phyloP scores from a whole-genome alignment of 139 green algal genomes.

The Chloropicon primus region DNA sequence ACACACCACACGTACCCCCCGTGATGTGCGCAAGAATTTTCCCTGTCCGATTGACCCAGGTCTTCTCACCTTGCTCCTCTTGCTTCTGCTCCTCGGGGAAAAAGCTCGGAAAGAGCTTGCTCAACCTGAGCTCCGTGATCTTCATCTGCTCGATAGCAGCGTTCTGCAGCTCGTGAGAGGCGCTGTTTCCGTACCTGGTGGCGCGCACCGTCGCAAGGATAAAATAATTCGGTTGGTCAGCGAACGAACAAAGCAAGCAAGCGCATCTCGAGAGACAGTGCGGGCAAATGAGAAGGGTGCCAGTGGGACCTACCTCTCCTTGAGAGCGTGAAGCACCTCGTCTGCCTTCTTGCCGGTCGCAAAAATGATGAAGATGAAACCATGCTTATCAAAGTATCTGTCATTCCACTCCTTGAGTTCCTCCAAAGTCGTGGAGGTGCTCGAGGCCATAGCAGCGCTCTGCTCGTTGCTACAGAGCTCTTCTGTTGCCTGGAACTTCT shows the following conservation, averaged over 20 bases:
- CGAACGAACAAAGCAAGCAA: no score
- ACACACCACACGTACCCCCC: no score
- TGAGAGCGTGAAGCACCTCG: conserved; percentile 48
- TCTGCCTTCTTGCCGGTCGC: conserved; percentile 46
- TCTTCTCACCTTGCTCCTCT: background rate
- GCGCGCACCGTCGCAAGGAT: conserved; percentile 1
- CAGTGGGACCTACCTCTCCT: conserved; percentile 25
- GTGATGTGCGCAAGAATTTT: background rate
- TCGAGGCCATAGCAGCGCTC: conserved; percentile 14
- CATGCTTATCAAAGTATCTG: conserved; percentile 69
- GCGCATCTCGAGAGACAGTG: background rate
- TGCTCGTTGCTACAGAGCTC: conserved; percentile 46
- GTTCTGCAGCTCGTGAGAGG: conserved; percentile 43
- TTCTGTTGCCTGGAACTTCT: conserved; percentile 30
- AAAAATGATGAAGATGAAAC: conserved; percentile 89
- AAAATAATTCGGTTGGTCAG: no score
- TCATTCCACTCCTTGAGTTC: conserved; percentile 50
- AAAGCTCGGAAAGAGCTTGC: conserved; percentile 24
- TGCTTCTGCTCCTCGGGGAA: background rate
- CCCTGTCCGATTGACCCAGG: background rate
- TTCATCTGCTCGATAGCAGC: conserved; percentile 84
- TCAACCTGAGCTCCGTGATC: conserved; percentile 85
- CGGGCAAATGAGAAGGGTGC: background rate
- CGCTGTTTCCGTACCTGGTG: conserved; percentile 32
- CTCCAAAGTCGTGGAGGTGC: conserved; percentile 15